Evolutionary conservation across 2,329 filamentous ascomycete genomes (phyloP), one percentile per base, ranked within the genome.

Genomic region (Harringtonia lauricola): DNA sequence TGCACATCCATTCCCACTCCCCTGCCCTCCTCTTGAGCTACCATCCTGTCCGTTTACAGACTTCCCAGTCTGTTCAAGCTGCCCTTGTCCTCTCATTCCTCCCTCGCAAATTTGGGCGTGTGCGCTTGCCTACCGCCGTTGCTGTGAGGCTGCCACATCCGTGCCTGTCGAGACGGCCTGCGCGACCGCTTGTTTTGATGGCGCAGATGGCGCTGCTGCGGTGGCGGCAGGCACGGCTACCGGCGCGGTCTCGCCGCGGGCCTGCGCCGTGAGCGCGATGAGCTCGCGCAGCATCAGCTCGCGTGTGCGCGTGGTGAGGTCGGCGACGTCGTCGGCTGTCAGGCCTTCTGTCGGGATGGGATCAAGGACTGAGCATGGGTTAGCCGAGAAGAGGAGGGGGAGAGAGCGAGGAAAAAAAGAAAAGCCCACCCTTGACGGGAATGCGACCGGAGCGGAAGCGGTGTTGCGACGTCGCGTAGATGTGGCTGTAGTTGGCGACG

Each of bases 261-360:
- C 69, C 56, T 70, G 68, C 39, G 66, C 67, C 10, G 76, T 74
- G 19, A 82, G 62, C 28, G 57, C 55, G 17, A 76, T 50, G 35
- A 82, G 64, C 56, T 82, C 82, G 51, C 73, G 71, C 49, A 89
- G 71, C 87, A 95, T 94, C 41, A 79, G 62, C 18, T 87, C 81
- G 45, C 81, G 74, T 3, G 82, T 86, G 43, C 72, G 72, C 44
- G 71, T 69, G 41, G 81, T 73, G 36, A 95, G 67, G 47, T 76
- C 73, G 52, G 92, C 83, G 42, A 95, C 86, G 59, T 95, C 87
- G 42, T 79, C 79, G 21, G 82, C 48, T 17, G 76, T 85, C 51
- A 94, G 71, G 42, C 77, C 78, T 51, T 76, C 72, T 12, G 88
- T 95, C 39, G 78, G 70, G 49, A 95, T 88, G 2, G 88, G 86